Conservation (phyloP, 345 rosid genomes). For the Dimocarpus longan region DNA sequence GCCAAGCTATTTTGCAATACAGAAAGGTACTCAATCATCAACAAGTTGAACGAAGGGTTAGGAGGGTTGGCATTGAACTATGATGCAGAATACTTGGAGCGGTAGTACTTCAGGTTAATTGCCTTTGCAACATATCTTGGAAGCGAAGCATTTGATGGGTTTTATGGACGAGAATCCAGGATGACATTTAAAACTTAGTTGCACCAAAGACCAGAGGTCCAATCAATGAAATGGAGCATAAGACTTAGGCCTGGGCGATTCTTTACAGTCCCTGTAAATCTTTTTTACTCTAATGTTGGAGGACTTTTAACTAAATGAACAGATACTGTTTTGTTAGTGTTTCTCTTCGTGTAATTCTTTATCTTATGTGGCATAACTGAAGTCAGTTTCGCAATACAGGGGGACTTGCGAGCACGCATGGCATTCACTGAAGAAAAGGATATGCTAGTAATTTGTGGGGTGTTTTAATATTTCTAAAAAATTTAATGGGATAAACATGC, state of each 20-base stretch:
- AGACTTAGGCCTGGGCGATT: conserved; percentile 88
- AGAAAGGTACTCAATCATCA: conserved; percentile 89
- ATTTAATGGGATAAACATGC: no score
- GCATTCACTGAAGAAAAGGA: no score
- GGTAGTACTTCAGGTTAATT: conserved; percentile 88
- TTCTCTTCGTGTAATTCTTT: not conserved
- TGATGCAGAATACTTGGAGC: conserved; percentile 93
- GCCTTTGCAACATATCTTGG: conserved; percentile 98
- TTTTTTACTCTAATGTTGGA: conserved; percentile 16
- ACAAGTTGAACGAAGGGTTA: conserved; percentile 83
- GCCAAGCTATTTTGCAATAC: conserved; percentile 85
- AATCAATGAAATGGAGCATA: conserved; percentile 98
- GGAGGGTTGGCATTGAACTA: conserved; percentile 91
- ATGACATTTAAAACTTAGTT: conserved; percentile 89
- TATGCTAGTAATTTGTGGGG: no score
- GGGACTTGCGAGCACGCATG: conserved; percentile 64
- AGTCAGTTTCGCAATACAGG: conserved; percentile 47
- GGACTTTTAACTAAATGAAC: conserved; percentile 4
- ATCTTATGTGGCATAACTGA: conserved; percentile 4
- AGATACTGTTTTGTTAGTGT: not conserved
- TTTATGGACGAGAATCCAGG: conserved; percentile 68
- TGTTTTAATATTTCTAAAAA: no score
- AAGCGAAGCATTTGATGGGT: conserved; percentile 89
- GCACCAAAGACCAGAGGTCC: conserved; percentile 88
- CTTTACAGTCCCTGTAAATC: conserved; percentile 78